Evolutionary conservation across 2,329 filamentous ascomycete genomes (phyloP).

Genomic region (Beauveria australis): DNA sequence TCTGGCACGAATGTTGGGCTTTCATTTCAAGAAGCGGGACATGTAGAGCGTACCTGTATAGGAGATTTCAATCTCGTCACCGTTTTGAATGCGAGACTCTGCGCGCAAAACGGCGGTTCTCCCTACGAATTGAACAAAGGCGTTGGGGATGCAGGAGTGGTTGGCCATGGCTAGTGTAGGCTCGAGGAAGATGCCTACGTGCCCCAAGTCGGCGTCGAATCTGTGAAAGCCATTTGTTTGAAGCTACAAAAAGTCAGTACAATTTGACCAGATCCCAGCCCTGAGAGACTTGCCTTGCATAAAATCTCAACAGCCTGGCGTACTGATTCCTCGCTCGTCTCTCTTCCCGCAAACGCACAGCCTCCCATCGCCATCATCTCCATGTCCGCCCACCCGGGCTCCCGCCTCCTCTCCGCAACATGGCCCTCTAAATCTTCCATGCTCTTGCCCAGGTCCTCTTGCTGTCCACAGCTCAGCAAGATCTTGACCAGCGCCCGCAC

Average conservation of each 20-base stretch:
- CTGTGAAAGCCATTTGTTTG: conserved; percentile 55
- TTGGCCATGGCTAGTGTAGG: conserved; percentile 51
- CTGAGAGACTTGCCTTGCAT: conserved; percentile 39
- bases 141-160: conserved; percentile 55
- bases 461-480: conserved; percentile 26
- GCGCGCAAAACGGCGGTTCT: conserved; percentile 44
- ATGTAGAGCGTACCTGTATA: conserved; percentile 44
- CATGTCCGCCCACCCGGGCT: conserved; percentile 37
- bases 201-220: conserved; percentile 42
- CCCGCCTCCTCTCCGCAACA: conserved; percentile 27
- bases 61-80: conserved; percentile 52
- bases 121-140: conserved; percentile 46
- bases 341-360: conserved; percentile 33
- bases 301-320: conserved; percentile 37
- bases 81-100: conserved; percentile 37
- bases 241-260: conserved; percentile 30
- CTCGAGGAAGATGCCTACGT: conserved; percentile 49
- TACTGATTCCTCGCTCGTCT: conserved; percentile 27
- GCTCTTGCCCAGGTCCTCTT: conserved; percentile 24
- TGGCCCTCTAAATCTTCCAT: conserved; percentile 40
- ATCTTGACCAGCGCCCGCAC: conserved; percentile 46
- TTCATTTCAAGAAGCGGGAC: neutral
- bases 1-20: conserved; percentile 26
- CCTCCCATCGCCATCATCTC: conserved; percentile 37
- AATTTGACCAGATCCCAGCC: neutral